phyloP scores from a whole-genome alignment of 164 flowering plant genomes.

The Magnolia changhungtana region DNA sequence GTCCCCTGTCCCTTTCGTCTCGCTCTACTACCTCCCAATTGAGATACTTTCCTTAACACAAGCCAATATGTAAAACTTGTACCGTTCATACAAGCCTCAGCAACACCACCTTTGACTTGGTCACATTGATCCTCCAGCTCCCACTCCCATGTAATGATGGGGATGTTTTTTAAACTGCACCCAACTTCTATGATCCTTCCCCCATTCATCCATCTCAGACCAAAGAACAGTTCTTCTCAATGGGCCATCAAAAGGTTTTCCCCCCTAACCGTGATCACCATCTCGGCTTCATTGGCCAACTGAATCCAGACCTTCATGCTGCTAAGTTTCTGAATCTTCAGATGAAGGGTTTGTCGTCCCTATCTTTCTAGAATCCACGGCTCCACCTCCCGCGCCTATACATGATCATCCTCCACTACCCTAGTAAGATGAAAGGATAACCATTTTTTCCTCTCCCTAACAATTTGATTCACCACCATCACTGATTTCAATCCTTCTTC shows the following conservation, averaged over 20 bases:
- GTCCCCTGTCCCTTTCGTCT: background rate
- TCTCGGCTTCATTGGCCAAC: too few species aligned
- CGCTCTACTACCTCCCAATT: background rate
- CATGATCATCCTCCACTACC: too few species aligned
- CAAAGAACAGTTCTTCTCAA: background rate
- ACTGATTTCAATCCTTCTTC: too few species aligned
- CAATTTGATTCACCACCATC: too few species aligned
- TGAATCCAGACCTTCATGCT: too few species aligned
- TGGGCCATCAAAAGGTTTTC: background rate
- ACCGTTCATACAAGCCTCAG: background rate
- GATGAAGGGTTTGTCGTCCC: too few species aligned
- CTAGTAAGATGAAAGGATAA: too few species aligned
- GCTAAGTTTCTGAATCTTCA: too few species aligned
- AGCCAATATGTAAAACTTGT: background rate
- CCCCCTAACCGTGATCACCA: background rate
- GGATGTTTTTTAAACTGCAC: background rate
- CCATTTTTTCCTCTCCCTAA: too few species aligned
- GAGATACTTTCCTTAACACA: background rate
- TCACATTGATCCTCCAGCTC: background rate
- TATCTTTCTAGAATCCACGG: too few species aligned
- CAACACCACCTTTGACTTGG: background rate
- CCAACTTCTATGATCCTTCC: background rate
- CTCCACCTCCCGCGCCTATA: too few species aligned
- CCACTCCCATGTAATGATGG: background rate
- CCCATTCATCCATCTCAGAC: background rate